Percentiles rank a stretch among this genome's conserved stretches.
phyloP scores from a whole-genome alignment of 139 green algal genomes.

The Diplosphaera chodatii region DNA sequence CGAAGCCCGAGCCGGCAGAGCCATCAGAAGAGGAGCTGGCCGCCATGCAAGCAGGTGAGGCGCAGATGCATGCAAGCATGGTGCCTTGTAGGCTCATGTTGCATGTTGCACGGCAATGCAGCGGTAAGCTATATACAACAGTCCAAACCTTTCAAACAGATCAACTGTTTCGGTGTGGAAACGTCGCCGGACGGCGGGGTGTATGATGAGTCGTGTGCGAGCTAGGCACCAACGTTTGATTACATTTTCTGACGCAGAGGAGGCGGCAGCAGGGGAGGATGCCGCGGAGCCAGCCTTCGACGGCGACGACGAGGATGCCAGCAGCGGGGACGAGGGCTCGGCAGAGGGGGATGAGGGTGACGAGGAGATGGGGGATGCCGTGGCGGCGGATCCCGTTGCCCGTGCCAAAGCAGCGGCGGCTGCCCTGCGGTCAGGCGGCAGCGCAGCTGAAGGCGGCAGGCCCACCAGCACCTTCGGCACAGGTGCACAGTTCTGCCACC shows the following conservation, averaged over 20 bases:
- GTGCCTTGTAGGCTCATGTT: too few species aligned
- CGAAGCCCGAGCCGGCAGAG: constrained; percentile 34
- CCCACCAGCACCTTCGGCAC: not conserved
- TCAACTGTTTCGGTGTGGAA: too few species aligned
- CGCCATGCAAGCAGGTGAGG: constrained; percentile 23
- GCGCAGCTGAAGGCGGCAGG: not conserved
- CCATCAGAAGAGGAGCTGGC: constrained; percentile 57
- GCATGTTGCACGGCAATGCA: too few species aligned
- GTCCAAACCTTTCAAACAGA: too few species aligned
- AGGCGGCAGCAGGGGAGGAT: too few species aligned
- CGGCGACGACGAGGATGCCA: constrained; percentile 16
- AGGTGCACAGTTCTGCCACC: not conserved
- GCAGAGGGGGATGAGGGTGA: constrained; percentile 5
- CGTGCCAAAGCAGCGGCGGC: too few species aligned
- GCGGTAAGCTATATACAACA: too few species aligned
- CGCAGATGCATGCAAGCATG: too few species aligned
- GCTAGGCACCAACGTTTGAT: too few species aligned
- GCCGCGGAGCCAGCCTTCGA: not conserved
- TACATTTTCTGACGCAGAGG: not conserved
- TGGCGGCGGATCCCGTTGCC: not conserved
- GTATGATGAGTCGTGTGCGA: too few species aligned
- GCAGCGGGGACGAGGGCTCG: constrained; percentile 8
- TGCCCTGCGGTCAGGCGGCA: not conserved
- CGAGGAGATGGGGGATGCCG: not conserved
- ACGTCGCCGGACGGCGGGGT: too few species aligned